Conservation (phyloP, 2,329 filamentous ascomycete genomes). For the Colletotrichum sp. region DNA sequence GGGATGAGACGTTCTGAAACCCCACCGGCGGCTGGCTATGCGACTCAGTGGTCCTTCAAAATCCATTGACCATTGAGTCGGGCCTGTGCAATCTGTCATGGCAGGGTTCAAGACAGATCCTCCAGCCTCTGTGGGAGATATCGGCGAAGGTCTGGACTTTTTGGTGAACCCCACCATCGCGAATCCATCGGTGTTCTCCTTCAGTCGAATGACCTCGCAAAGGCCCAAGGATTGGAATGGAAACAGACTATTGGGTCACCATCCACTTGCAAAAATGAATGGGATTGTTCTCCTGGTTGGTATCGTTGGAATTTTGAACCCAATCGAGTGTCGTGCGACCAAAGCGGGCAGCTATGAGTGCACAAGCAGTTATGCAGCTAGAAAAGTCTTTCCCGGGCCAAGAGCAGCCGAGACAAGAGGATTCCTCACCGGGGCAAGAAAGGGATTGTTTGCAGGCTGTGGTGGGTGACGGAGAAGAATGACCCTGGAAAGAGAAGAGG, state of each 20-base stretch:
- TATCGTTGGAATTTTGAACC: not conserved
- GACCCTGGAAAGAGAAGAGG: not conserved
- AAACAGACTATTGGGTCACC: not conserved
- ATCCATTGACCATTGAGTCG: not conserved
- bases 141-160: not conserved
- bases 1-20: conserved; percentile 2
- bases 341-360: not conserved
- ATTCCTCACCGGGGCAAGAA: conserved; percentile 15
- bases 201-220: not conserved
- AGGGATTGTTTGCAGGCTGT: conserved; percentile 9
- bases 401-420: not conserved
- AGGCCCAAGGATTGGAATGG: not conserved
- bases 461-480: not conserved
- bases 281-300: not conserved
- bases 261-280: not conserved
- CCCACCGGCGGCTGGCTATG: not conserved
- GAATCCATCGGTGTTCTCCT: not conserved
- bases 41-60: not conserved
- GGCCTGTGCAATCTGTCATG: not conserved
- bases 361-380: not conserved
- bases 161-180: not conserved
- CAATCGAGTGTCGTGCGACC: not conserved
- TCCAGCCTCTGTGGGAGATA: not conserved
- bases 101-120: not conserved
- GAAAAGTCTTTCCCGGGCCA: not conserved